Percentiles rank a stretch among this genome's conserved stretches.
Conservation (phyloP, 345 rosid species). For the Draba incana region DNA sequence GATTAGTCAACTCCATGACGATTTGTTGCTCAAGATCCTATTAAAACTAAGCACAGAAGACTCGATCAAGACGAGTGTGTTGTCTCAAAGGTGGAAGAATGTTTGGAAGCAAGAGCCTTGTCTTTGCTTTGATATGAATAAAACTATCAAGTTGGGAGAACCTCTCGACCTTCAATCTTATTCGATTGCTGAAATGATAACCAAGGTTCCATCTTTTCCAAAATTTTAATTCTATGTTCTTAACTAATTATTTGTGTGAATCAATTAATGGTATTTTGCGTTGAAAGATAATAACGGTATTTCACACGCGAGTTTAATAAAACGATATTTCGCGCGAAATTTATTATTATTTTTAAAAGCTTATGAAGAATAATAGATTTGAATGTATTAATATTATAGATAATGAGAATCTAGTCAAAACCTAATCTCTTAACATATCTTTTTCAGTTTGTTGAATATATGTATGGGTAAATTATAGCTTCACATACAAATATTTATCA, state of each 20-base stretch:
- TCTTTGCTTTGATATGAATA: conserved; percentile 1
- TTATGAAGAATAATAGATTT: too few species aligned
- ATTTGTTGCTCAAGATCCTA: conserved; percentile 11
- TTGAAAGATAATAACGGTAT: background rate
- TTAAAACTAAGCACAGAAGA: background rate
- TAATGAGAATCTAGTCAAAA: background rate
- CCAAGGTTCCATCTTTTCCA: background rate
- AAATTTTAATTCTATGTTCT: background rate
- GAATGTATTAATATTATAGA: background rate
- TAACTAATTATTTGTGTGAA: background rate
- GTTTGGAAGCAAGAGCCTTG: conserved; percentile 13
- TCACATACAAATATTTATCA: too few species aligned
- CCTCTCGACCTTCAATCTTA: too few species aligned
- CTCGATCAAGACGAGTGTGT: conserved; percentile 7
- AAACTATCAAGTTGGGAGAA: too few species aligned
- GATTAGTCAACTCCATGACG: background rate
- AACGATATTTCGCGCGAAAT: too few species aligned
- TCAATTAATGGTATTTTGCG: background rate
- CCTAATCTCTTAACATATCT: background rate
- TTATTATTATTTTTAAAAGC: too few species aligned
- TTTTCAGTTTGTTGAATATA: too few species aligned
- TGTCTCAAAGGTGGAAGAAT: conserved; percentile 12
- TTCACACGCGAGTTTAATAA: background rate
- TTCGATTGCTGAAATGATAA: background rate
- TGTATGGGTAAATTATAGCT: too few species aligned